Percentiles rank a stretch among this genome's conserved stretches.
These are phyloP conservation scores for Lactifluus echinatus DNA, from an alignment of 768 basidiomycete genomes.

Conservation along the genomic window DNA sequence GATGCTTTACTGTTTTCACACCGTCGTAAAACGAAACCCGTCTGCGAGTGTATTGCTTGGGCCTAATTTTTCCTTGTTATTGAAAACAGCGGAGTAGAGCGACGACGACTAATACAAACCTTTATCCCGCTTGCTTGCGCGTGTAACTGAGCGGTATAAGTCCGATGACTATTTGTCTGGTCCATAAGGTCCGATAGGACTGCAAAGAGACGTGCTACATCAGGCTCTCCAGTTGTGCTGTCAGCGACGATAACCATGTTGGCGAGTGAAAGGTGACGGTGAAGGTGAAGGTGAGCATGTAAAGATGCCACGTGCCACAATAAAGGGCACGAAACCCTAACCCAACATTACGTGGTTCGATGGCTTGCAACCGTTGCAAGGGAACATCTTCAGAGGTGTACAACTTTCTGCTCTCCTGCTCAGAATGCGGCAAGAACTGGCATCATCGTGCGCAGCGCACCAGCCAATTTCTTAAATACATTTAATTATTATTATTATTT, in stretches of 20 bases:
- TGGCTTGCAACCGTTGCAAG: conserved; percentile 21
- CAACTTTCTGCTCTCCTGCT: conserved; percentile 31
- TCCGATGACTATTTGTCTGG: conserved; percentile 73
- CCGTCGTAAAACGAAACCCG: conserved; percentile 86
- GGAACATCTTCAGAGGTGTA: conserved; percentile 16
- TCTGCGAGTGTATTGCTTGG: conserved; percentile 83
- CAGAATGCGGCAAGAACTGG: conserved; percentile 29
- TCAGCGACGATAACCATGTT: conserved; percentile 53
- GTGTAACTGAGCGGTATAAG: conserved; percentile 62
- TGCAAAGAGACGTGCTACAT: conserved; percentile 53
- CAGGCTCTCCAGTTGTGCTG: conserved; percentile 38
- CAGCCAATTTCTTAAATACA: not conserved
- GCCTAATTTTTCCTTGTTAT: conserved; percentile 35
- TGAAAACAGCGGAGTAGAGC: not conserved
- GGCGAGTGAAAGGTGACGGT: not conserved
- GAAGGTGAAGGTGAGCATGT: not conserved
- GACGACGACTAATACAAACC: conserved; percentile 46
- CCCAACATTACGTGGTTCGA: conserved; percentile 23
- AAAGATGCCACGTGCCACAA: too few species aligned
- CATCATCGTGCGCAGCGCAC: conserved; percentile 26
- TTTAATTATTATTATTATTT: not conserved
- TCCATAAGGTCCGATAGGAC: conserved; percentile 75
- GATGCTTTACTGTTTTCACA: conserved; percentile 26
- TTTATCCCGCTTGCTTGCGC: conserved; percentile 69
- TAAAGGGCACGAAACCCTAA: conserved; percentile 1